A percentile compares a stretch with the other conserved stretches of the same genome.
phyloP scores from a whole-genome alignment of 164 flowering plant genomes.

The Aristolochia contorta region DNA sequence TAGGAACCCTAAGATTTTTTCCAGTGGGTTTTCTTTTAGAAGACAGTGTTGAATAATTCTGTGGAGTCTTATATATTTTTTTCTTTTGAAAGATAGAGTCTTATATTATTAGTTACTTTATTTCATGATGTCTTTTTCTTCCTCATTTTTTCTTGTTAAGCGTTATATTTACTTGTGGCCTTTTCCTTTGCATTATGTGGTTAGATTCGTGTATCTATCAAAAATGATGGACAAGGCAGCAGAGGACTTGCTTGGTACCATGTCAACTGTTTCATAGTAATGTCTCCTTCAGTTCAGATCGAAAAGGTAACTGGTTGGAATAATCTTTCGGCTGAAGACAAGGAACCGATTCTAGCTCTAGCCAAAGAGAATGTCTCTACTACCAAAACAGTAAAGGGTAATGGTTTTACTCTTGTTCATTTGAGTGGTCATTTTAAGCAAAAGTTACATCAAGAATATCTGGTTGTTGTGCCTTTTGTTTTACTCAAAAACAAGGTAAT shows the following conservation, averaged over 20 bases:
- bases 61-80: no score
- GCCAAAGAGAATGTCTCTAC: conserved; percentile 29
- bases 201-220: conserved; percentile 70
- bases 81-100: no score
- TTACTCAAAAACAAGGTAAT: background rate
- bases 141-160: no score
- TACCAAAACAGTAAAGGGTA: conserved; percentile 30
- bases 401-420: background rate
- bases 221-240: conserved; percentile 54
- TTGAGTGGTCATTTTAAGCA: background rate
- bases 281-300: conserved; percentile 38
- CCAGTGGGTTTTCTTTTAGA: no score
- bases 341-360: conserved; percentile 28
- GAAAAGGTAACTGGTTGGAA: conserved; percentile 74
- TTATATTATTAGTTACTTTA: no score
- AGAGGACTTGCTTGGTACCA: conserved; percentile 83
- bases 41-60: no score
- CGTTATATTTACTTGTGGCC: no score
- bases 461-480: background rate
- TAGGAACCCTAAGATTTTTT: no score
- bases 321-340: conserved; percentile 49
- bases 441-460: no score
- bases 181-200: background rate
- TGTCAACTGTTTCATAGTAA: conserved; percentile 64
- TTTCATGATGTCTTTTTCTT: no score